These are phyloP conservation scores for Volvox carteri DNA, from an alignment of 163 green algal genomes.

Conservation along the genomic window DNA sequence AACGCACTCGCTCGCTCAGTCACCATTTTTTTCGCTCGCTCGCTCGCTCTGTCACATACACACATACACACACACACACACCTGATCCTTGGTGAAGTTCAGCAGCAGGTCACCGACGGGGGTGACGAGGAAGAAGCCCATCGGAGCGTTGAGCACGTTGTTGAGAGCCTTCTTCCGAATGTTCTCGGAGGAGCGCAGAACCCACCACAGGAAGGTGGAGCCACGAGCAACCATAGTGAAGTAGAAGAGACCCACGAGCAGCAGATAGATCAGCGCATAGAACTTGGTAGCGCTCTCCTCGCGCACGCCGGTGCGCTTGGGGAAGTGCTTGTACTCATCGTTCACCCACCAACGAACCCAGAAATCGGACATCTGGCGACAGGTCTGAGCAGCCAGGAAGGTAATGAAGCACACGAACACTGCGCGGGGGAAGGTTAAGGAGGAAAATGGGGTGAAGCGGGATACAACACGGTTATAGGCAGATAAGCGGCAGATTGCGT, in stretches of 20 bases:
- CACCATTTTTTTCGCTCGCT: neutral
- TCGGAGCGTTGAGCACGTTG: conserved; percentile 60
- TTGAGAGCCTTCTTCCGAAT: conserved; percentile 59
- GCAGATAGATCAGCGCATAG: conserved; percentile 69
- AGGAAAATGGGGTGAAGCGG: neutral
- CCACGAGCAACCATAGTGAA: conserved; percentile 72
- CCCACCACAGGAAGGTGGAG: conserved; percentile 65
- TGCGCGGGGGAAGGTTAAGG: conserved; percentile 6
- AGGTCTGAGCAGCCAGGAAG: conserved; percentile 74
- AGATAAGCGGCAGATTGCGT: too few species aligned
- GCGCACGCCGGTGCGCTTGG: conserved; percentile 11
- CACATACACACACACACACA: too few species aligned
- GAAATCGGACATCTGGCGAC: conserved; percentile 78
- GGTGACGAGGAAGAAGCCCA: conserved; percentile 73
- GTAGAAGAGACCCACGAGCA: conserved; percentile 68
- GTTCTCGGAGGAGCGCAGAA: conserved; percentile 54
- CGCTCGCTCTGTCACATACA: too few species aligned
- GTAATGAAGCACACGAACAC: conserved; percentile 66
- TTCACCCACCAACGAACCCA: conserved; percentile 63
- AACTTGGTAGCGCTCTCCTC: conserved; percentile 44
- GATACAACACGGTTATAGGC: too few species aligned
- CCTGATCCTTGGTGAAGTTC: conserved; percentile 83
- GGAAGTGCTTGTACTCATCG: conserved; percentile 28
- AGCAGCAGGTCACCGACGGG: conserved; percentile 78
- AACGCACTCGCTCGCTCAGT: neutral